Evolutionary conservation across 345 rosid species (phyloP).

Genomic region (Citrus unshiu): DNA sequence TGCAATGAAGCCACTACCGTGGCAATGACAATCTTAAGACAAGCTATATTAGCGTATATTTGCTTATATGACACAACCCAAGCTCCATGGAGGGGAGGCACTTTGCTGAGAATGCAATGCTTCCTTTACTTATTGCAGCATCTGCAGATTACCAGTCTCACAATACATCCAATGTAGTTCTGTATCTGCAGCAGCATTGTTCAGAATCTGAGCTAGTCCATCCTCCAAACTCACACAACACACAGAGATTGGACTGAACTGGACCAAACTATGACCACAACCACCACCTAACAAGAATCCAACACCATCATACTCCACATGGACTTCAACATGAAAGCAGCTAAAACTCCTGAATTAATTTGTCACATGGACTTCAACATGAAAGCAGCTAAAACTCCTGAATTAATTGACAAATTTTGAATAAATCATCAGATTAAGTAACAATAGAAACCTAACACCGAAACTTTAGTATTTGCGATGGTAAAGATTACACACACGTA

Average conservation of each 20-base stretch:
- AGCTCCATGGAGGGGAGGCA: not conserved
- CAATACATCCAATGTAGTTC: slow-evolving; percentile 1
- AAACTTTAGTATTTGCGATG: not conserved
- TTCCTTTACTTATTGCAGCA: slow-evolving; percentile 20
- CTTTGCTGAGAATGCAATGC: slow-evolving; percentile 2
- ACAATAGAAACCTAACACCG: not conserved
- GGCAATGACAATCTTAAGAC: not conserved
- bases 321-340: slow-evolving; percentile 15
- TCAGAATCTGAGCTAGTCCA: slow-evolving; percentile 18
- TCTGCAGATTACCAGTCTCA: slow-evolving; percentile 16
- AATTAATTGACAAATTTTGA: not conserved
- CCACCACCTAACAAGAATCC: slow-evolving; percentile 24
- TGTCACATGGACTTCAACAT: slow-evolving; percentile 8
- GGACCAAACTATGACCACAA: slow-evolving; percentile 26
- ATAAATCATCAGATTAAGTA: not conserved
- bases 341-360: slow-evolving; percentile 5
- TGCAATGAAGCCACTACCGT: slow-evolving; percentile 5
- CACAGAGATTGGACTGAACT: slow-evolving; percentile 19
- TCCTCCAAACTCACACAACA: slow-evolving; percentile 16
- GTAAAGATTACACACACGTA: not conserved
- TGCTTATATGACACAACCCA: slow-evolving; percentile 15
- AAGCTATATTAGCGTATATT: slow-evolving; percentile 7
- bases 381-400: slow-evolving; percentile 26
- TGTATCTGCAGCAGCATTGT: not conserved
- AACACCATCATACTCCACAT: slow-evolving; percentile 15